Base-by-base conservation (phyloP, 805 yeast genomes). In the Yarrowia sp. region DNA sequence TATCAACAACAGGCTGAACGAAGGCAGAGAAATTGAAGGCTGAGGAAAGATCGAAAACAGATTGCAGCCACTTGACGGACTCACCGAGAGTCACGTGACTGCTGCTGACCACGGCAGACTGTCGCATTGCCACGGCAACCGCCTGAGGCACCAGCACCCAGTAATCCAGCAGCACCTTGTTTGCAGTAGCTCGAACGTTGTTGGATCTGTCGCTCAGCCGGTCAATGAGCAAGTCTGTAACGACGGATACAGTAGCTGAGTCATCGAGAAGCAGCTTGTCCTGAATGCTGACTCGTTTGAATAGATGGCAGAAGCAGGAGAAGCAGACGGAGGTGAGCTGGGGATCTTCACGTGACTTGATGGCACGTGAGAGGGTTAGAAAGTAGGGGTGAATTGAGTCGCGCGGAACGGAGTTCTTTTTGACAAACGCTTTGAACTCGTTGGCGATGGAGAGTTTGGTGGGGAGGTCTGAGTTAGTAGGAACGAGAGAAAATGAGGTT, bases 271-370 rank as follows among this genome's bases (percentile, higher is more conserved):
- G 74, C 14, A 74, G 70, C n/a, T 76, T 75, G 46, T 80, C 77
- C 67, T 75, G 86, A 72, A 79, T 77, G 32, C 81, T 79, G 8
- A 81, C 78, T 10, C 86, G 75, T 70, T 82, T 82, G 32, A 81
- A 77, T 15, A 84, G 72, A 72, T 83, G 83, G 70, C 84, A 82
- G 19, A 83, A 72, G 38, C 84, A 74, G 1, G 84, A 79, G 70
- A 83, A 82, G 0, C 83, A 75, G 15, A 77, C 70, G 8, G 65
- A 59, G 1, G 73, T 58, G 14, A 70, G 71, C n/a, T 73, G 69
- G 9, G 70, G 68, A 5, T 61, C 68, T 32, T 72, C 72, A 5
- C 45, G 26, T 19, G 70, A 48, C 45, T 69, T 58, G 41, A 71
- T 67, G 10, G 72, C 76, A 1, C 56, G 48, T 2, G 55, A 36